Evolutionary conservation across 495 filamentous ascomycete genomes (phyloP).

Genomic region (Penicillium arizonense): DNA sequence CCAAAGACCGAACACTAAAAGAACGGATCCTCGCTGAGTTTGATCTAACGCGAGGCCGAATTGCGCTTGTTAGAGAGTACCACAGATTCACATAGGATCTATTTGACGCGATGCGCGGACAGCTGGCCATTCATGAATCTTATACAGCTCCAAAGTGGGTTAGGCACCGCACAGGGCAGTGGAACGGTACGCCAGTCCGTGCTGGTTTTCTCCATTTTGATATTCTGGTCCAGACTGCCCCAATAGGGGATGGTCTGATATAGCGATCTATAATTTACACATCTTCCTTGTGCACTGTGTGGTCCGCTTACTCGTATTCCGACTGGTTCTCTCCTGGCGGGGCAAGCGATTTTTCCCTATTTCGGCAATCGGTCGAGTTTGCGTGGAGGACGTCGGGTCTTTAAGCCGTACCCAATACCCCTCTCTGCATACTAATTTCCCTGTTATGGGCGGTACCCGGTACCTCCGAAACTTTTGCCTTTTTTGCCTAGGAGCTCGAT

Average conservation of each 20-base stretch:
- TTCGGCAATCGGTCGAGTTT: constrained; percentile 2
- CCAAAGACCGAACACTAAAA: no score
- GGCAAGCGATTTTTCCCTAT: not conserved
- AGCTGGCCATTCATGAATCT: no score
- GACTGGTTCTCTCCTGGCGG: constrained; percentile 1
- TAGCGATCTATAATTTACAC: constrained; percentile 7
- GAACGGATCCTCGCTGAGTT: no score
- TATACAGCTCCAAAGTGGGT: no score
- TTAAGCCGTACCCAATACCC: not conserved
- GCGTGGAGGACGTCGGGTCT: not conserved
- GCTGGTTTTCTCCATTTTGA: not conserved
- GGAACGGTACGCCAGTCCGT: constrained; percentile 9
- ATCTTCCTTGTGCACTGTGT: not conserved
- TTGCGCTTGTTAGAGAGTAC: no score
- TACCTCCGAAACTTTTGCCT: not conserved
- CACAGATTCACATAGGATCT: no score
- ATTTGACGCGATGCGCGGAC: no score
- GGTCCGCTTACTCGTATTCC: not conserved
- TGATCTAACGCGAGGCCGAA: no score
- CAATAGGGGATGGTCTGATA: constrained; percentile 6
- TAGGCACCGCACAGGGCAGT: no score
- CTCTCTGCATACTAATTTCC: not conserved
- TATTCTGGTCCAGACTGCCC: not conserved
- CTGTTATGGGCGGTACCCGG: not conserved
- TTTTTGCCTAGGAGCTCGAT: not conserved